phyloP scores from a whole-genome alignment of 73 alveolate genomes.

The Tetrahymena elliotti region DNA sequence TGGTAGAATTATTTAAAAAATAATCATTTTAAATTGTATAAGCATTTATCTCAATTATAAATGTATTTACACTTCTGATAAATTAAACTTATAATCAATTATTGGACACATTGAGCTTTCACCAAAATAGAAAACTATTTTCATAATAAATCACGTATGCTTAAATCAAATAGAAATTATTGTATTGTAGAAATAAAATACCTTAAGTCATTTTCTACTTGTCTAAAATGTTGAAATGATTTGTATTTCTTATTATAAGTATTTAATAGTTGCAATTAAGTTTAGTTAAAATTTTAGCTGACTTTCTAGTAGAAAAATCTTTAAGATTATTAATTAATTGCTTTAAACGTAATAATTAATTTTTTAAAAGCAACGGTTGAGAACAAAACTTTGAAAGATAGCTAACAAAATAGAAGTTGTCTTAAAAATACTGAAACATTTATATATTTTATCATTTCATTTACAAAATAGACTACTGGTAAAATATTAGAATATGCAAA shows the following conservation, averaged over 20 bases:
- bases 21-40: too few relatives aligned
- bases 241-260: too few relatives aligned
- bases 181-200: neutral
- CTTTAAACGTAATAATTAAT: neutral
- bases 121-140: neutral
- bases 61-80: neutral
- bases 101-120: neutral
- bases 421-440: neutral
- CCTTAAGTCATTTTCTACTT: neutral
- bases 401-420: neutral
- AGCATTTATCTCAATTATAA: too few relatives aligned
- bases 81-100: neutral
- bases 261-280: neutral
- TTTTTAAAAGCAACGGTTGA: neutral
- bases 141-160: neutral
- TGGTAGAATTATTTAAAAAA: neutral
- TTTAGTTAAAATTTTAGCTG: neutral
- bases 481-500: too few relatives aligned
- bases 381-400: neutral
- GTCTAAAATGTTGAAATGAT: too few relatives aligned
- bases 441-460: too few relatives aligned
- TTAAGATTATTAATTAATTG: neutral
- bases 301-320: neutral
- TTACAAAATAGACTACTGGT: neutral
- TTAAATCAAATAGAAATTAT: too few relatives aligned